These are phyloP conservation scores for Helicostylum pulchrum DNA, from an alignment of 192 early-diverging fungal species.

Conservation along the genomic window DNA sequence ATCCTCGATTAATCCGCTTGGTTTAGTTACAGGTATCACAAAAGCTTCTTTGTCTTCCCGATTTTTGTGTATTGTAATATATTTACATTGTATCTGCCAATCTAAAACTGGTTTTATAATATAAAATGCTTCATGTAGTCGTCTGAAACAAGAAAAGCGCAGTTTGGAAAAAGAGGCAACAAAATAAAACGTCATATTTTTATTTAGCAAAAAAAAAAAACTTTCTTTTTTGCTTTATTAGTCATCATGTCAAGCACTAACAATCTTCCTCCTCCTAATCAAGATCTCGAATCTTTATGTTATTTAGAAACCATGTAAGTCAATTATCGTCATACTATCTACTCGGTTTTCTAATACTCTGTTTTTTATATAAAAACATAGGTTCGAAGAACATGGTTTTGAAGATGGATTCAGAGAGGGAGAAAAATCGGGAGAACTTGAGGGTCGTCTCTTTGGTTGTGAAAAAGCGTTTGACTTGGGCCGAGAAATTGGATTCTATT, in stretches of 20 bases:
- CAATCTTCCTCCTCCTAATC: constrained; percentile 25
- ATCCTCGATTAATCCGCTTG: no score
- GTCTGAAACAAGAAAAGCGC: no score
- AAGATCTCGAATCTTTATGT: constrained; percentile 27
- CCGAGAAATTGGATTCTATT: constrained; percentile 54
- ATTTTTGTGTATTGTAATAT: no score
- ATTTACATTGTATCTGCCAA: no score
- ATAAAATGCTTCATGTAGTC: no score
- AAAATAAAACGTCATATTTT: no score
- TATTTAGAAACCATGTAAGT: constrained; percentile 31
- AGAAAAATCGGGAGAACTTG: constrained; percentile 44
- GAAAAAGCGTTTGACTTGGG: constrained; percentile 55
- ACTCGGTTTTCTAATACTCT: not conserved
- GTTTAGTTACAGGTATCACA: no score
- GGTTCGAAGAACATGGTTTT: constrained; percentile 55
- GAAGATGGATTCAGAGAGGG: constrained; percentile 54
- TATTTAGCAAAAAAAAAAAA: no score
- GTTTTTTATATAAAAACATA: constrained; percentile 18
- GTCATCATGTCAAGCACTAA: not conserved
- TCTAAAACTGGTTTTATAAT: no score
- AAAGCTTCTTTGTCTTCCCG: no score
- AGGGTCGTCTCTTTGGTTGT: constrained; percentile 53
- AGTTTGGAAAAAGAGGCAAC: no score
- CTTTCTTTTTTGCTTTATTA: constrained; percentile 43
- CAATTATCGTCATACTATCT: not conserved